Percentiles rank a stretch among this genome's conserved stretches.
Conservation (phyloP, 2,329 filamentous ascomycete genomes). For the Fulvia fulva region DNA sequence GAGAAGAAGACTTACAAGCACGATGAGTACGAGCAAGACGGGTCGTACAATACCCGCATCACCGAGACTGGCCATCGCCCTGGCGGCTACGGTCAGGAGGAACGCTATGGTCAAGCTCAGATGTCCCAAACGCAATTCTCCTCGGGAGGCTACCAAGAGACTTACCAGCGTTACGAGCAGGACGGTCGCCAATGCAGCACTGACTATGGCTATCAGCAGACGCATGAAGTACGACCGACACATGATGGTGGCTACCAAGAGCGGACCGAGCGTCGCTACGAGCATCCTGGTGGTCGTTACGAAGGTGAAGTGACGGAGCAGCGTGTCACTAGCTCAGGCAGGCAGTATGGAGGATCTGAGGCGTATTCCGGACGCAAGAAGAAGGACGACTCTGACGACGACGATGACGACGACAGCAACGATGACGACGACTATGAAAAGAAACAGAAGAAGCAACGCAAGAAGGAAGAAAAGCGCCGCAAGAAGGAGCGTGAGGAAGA, state of each 20-base stretch:
- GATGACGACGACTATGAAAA: slow-evolving; percentile 38
- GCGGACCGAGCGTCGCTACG: slow-evolving; percentile 53
- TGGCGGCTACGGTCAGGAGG: slow-evolving; percentile 19
- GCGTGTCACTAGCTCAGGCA: slow-evolving; percentile 23
- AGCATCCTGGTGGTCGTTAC: slow-evolving; percentile 40
- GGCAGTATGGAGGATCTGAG: slow-evolving; percentile 26
- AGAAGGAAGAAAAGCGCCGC: slow-evolving; percentile 35
- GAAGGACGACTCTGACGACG: slow-evolving; percentile 31
- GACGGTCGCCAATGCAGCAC: slow-evolving; percentile 39
- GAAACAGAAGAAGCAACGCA: slow-evolving; percentile 39
- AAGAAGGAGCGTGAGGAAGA: slow-evolving; percentile 26
- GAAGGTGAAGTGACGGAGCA: slow-evolving; percentile 37
- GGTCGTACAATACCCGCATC: slow-evolving; percentile 58
- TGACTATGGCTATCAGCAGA: slow-evolving; percentile 58
- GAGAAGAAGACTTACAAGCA: slow-evolving; percentile 51
- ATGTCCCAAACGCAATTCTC: slow-evolving; percentile 57
- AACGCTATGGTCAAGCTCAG: slow-evolving; percentile 58
- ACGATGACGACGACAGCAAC: slow-evolving; percentile 30
- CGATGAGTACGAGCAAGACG: slow-evolving; percentile 57
- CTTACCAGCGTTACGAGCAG: slow-evolving; percentile 60
- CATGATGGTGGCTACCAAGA: slow-evolving; percentile 57
- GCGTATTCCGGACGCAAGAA: slow-evolving; percentile 28
- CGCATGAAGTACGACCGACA: slow-evolving; percentile 51
- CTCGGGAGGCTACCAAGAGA: slow-evolving; percentile 54
- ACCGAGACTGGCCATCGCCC: slow-evolving; percentile 56